phyloP scores from a whole-genome alignment of 2,329 filamentous ascomycete species.

The Scleromitrula shiraiana region DNA sequence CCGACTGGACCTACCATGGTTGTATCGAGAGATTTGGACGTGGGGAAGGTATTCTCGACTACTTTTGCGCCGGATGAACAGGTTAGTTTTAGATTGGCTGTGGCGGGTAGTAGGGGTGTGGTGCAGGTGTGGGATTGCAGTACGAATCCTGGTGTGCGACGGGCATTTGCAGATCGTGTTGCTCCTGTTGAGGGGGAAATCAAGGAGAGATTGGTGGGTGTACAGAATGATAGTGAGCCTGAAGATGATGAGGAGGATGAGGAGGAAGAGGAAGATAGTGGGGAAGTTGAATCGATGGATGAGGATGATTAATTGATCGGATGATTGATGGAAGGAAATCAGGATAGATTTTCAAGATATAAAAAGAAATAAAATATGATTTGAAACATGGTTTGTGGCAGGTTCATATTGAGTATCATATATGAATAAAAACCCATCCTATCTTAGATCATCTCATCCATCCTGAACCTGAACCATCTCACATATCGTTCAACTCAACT shows the following conservation, averaged over 20 bases:
- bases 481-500: too few species aligned
- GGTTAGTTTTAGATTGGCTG: slow-evolving; percentile 84
- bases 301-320: slow-evolving; percentile 44
- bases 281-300: slow-evolving; percentile 47
- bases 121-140: slow-evolving; percentile 77
- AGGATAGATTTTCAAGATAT: too few species aligned
- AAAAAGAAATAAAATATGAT: too few species aligned
- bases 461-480: too few species aligned
- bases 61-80: slow-evolving; percentile 83
- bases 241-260: slow-evolving; percentile 55
- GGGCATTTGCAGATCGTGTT: slow-evolving; percentile 70
- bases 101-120: slow-evolving; percentile 88
- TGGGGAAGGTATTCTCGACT: slow-evolving; percentile 90
- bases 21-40: slow-evolving; percentile 81
- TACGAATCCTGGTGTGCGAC: slow-evolving; percentile 80
- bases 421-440: too few species aligned
- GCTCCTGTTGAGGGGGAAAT: slow-evolving; percentile 52
- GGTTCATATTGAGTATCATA: too few species aligned
- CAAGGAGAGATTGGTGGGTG: slow-evolving; percentile 69
- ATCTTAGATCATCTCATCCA: too few species aligned
- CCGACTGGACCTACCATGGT: slow-evolving; percentile 79
- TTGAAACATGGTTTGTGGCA: too few species aligned
- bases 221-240: slow-evolving; percentile 50
- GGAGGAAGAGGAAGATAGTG: slow-evolving; percentile 43
- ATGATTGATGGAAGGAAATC: too few species aligned